phyloP scores from a whole-genome alignment of 306 rosid genomes.

The Dryas drummondii region DNA sequence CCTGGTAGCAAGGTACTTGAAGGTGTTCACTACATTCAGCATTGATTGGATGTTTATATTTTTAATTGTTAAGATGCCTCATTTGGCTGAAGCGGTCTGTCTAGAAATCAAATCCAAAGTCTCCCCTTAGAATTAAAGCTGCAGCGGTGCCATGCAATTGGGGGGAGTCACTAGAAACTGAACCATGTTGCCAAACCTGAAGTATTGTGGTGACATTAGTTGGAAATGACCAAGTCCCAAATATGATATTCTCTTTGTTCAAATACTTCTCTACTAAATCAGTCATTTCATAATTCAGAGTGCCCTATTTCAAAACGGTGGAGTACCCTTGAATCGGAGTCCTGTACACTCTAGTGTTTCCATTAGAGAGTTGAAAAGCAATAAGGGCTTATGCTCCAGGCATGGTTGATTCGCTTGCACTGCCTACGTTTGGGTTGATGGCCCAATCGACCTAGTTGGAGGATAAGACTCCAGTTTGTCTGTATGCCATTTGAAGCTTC shows the following conservation, averaged over 20 bases:
- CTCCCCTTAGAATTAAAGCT: conserved; percentile 30
- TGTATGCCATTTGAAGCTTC: conserved; percentile 51
- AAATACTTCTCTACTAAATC: conserved; percentile 23
- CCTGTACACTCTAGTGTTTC: conserved; percentile 19
- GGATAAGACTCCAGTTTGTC: conserved; percentile 37
- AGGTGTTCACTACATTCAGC: conserved; percentile 56
- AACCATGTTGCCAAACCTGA: conserved; percentile 77
- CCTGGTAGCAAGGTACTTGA: no score
- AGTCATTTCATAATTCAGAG: conserved; percentile 18
- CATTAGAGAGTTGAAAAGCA: conserved; percentile 36
- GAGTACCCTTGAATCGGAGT: neutral
- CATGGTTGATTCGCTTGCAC: conserved; percentile 33
- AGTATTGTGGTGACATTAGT: conserved; percentile 25
- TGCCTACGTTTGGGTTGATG: conserved; percentile 35
- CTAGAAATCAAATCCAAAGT: conserved; percentile 57
- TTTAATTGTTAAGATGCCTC: conserved; percentile 26
- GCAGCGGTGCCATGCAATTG: fast-evolving
- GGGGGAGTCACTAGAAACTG: conserved; percentile 30
- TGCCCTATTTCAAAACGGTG: conserved; percentile 37
- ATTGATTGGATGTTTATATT: conserved; percentile 73
- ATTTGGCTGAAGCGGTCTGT: neutral
- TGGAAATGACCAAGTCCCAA: conserved; percentile 45
- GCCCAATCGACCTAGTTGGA: conserved; percentile 74
- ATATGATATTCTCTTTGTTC: conserved; percentile 45
- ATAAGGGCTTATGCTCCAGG: conserved; percentile 54